phyloP scores from a whole-genome alignment of 2,329 filamentous ascomycete genomes.

The Triangularia setosa region DNA sequence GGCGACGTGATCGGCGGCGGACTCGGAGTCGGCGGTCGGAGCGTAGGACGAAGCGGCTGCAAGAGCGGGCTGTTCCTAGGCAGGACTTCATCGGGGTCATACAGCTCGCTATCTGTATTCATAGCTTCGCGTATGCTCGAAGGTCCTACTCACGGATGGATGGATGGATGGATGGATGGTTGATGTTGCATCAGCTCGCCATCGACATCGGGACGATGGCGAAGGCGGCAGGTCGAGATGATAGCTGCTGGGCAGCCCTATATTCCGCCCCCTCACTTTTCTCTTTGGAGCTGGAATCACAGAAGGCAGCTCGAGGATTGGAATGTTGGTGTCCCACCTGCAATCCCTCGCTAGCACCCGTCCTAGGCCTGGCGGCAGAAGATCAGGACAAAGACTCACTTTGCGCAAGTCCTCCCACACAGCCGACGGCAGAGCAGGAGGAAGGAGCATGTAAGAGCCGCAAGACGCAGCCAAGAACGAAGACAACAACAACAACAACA shows the following conservation, averaged over 20 bases:
- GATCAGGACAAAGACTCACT: conserved; percentile 8
- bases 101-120: conserved; percentile 40
- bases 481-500: neutral
- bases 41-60: conserved; percentile 39
- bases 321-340: neutral
- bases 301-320: neutral
- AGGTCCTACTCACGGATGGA: conserved; percentile 26
- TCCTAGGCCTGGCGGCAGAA: conserved; percentile 10
- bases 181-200: conserved; percentile 30
- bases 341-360: neutral
- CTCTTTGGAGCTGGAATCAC: neutral
- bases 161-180: neutral
- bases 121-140: conserved; percentile 34
- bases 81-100: conserved; percentile 43
- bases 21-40: conserved; percentile 49
- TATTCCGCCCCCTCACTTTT: neutral
- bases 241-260: neutral
- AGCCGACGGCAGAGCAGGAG: conserved; percentile 8
- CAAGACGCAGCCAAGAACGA: conserved; percentile 23
- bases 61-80: conserved; percentile 39
- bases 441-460: conserved; percentile 25
- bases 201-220: conserved; percentile 24
- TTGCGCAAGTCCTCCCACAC: conserved; percentile 16
- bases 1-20: conserved; percentile 44
- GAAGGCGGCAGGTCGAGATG: neutral